Percentiles rank a stretch among this genome's conserved stretches.
These are phyloP conservation scores for Phytophthora hybrid DNA, from an alignment of 352 stramenopile species.

Conservation along the genomic window DNA sequence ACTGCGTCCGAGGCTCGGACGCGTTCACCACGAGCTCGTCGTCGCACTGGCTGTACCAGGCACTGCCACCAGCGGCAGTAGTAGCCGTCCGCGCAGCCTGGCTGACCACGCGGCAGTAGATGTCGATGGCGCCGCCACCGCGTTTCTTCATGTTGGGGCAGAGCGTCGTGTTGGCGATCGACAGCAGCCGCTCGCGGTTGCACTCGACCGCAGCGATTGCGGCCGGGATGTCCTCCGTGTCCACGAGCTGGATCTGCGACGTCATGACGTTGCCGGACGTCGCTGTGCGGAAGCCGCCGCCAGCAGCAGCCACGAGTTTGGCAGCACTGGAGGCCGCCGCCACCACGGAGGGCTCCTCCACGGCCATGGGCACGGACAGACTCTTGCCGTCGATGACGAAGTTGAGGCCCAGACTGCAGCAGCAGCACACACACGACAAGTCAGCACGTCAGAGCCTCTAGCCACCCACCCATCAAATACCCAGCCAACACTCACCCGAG, in stretches of 20 bases:
- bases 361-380: conserved; percentile 84
- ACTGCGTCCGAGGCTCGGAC: conserved; percentile 48
- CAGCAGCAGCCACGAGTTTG: conserved; percentile 79
- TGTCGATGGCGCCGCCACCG: conserved; percentile 77
- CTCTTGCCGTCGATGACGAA: conserved; percentile 87
- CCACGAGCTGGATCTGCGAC: conserved; percentile 86
- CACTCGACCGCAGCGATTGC: conserved; percentile 62
- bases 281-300: conserved; percentile 76
- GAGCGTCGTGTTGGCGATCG: conserved; percentile 78
- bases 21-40: conserved; percentile 64
- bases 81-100: conserved; percentile 42
- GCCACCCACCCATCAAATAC: background rate
- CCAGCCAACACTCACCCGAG: conserved; percentile 59
- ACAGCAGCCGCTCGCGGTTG: conserved; percentile 67
- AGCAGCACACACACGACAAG: background rate
- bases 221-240: conserved; percentile 64
- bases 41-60: conserved; percentile 71
- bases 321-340: conserved; percentile 84
- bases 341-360: conserved; percentile 89
- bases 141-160: conserved; percentile 90
- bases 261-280: conserved; percentile 90
- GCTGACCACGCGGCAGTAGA: conserved; percentile 85
- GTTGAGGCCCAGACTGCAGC: conserved; percentile 74
- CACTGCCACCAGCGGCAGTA: conserved; percentile 27
- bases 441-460: conserved; percentile 1